phyloP scores from a whole-genome alignment of 106 monocot genomes.

The Dendrobium officinale region DNA sequence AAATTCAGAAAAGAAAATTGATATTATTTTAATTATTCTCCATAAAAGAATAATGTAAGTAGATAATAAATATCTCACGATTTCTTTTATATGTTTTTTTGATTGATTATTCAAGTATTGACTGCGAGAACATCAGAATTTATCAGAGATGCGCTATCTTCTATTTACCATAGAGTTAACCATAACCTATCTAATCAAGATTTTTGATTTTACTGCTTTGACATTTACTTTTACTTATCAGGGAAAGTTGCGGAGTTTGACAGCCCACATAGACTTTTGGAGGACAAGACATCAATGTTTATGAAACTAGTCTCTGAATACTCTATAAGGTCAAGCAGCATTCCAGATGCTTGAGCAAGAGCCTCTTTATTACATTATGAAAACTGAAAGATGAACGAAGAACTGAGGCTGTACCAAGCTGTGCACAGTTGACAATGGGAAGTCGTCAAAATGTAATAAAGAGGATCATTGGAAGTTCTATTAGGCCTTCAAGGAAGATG shows the following conservation, averaged over 20 bases:
- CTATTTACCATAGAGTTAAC: too few species aligned
- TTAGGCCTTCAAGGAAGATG: neutral
- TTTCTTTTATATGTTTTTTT: too few species aligned
- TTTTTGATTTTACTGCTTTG: neutral
- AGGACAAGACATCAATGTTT: slow-evolving; percentile 89
- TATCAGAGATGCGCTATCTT: too few species aligned
- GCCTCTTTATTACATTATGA: neutral
- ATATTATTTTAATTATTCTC: too few species aligned
- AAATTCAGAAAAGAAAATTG: too few species aligned
- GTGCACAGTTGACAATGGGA: neutral
- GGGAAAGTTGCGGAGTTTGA: slow-evolving; percentile 88
- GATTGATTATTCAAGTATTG: too few species aligned
- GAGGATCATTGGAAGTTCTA: neutral
- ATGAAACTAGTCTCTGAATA: slow-evolving; percentile 85
- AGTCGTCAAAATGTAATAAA: neutral
- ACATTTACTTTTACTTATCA: slow-evolving; percentile 12
- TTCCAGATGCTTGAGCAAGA: slow-evolving; percentile 27
- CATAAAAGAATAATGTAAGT: too few species aligned
- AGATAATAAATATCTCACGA: too few species aligned
- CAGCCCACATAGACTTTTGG: slow-evolving; percentile 52
- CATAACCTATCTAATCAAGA: neutral
- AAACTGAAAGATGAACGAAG: neutral
- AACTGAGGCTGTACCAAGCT: neutral
- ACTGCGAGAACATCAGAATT: too few species aligned
- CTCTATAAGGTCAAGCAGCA: slow-evolving; percentile 64